phyloP scores from a whole-genome alignment of 1,139 yeast genomes.

The Geotrichum klebahnii region DNA sequence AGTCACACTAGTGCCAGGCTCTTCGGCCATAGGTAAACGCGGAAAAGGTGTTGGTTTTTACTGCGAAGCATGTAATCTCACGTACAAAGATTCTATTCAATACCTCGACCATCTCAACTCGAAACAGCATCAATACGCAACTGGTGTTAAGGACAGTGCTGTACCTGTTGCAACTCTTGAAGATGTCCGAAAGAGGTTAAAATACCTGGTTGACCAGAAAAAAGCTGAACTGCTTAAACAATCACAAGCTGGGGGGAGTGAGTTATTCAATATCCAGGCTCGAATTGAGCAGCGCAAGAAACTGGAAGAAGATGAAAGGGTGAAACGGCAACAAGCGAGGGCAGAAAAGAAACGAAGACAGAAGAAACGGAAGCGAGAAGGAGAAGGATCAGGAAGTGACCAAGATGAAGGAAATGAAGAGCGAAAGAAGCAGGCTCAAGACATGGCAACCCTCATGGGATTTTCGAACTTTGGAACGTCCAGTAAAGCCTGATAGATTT shows the following conservation, averaged over 20 bases:
- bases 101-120: slow-evolving; percentile 81
- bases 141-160: slow-evolving; percentile 36
- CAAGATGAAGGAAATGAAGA: slow-evolving; percentile 23
- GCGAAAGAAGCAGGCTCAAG: slow-evolving; percentile 30
- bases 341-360: slow-evolving; percentile 26
- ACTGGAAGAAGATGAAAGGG: slow-evolving; percentile 43
- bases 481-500: neutral
- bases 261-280: slow-evolving; percentile 42
- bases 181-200: slow-evolving; percentile 39
- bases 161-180: slow-evolving; percentile 32
- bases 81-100: slow-evolving; percentile 76
- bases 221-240: slow-evolving; percentile 41
- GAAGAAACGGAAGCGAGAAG: slow-evolving; percentile 30
- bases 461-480: slow-evolving; percentile 45
- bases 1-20: slow-evolving; percentile 45
- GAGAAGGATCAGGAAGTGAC: slow-evolving; percentile 29
- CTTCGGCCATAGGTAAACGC: slow-evolving; percentile 45
- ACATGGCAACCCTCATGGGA: slow-evolving; percentile 54
- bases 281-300: slow-evolving; percentile 45
- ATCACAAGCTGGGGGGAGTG: slow-evolving; percentile 43
- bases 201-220: slow-evolving; percentile 34
- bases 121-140: slow-evolving; percentile 39
- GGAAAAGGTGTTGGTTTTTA: slow-evolving; percentile 76
- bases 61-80: slow-evolving; percentile 73
- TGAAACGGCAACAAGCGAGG: slow-evolving; percentile 33